Conservation (phyloP, 2,329 filamentous ascomycete species). For the Fusarium sp. region DNA sequence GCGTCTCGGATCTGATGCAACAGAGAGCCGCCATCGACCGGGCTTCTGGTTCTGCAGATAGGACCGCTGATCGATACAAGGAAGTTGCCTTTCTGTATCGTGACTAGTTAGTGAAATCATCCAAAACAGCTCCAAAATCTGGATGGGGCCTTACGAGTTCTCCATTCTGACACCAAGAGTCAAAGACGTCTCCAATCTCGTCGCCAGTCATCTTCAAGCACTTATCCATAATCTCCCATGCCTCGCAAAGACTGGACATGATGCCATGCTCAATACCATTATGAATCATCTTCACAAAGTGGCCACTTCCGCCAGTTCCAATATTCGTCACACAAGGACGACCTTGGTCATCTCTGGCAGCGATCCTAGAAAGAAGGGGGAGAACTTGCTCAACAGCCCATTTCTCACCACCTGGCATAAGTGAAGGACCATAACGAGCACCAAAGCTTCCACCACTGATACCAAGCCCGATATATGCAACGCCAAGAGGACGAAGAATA, state of each 20-base stretch:
- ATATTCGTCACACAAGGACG: constrained; percentile 70
- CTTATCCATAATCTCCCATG: constrained; percentile 72
- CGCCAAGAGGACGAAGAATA: constrained; percentile 66
- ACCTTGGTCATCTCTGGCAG: constrained; percentile 70
- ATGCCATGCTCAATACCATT: constrained; percentile 81
- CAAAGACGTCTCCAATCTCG: constrained; percentile 70
- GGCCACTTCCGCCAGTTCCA: constrained; percentile 73
- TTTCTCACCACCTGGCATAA: constrained; percentile 73
- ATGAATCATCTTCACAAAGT: constrained; percentile 83
- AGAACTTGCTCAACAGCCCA: constrained; percentile 69
- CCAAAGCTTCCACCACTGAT: constrained; percentile 78
- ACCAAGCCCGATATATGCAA: constrained; percentile 76
- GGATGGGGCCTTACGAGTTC: constrained; percentile 56
- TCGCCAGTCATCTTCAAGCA: constrained; percentile 70
- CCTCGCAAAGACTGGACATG: constrained; percentile 73
- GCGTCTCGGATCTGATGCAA: constrained; percentile 75
- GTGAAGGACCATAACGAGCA: constrained; percentile 73
- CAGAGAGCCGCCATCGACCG: constrained; percentile 59
- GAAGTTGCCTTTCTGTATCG: constrained; percentile 63
- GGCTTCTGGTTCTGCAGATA: constrained; percentile 65
- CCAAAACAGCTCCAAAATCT: neutral
- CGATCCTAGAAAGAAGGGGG: constrained; percentile 70
- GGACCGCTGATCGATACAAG: constrained; percentile 72
- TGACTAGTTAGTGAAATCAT: neutral
- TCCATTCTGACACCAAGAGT: constrained; percentile 69